A percentile compares a stretch with the other conserved stretches of the same genome.
Evolutionary conservation across 805 yeast genomes (phyloP).

Genomic region (Ogataea haglerorum): DNA sequence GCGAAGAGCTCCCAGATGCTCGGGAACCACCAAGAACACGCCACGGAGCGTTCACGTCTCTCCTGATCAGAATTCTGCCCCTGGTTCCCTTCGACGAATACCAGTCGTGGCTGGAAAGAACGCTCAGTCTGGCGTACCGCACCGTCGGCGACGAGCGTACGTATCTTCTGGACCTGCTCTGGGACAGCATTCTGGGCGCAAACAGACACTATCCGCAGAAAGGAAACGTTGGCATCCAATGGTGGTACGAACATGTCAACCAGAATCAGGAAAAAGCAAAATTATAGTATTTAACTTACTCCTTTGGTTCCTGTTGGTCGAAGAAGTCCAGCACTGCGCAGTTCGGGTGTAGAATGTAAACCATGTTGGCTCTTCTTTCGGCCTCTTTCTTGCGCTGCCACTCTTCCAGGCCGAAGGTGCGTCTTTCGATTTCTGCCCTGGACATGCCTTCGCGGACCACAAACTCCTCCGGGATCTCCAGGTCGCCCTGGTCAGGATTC

Average conservation of each 20-base stretch:
- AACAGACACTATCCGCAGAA: conserved; percentile 58
- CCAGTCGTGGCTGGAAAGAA: conserved; percentile 44
- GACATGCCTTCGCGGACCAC: conserved; percentile 21
- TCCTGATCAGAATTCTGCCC: conserved; percentile 51
- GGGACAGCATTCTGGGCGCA: conserved; percentile 47
- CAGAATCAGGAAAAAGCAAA: conserved; percentile 12
- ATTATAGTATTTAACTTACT: conserved; percentile 7
- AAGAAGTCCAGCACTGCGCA: conserved; percentile 72
- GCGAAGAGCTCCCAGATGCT: conserved; percentile 12
- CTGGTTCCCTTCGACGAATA: conserved; percentile 44
- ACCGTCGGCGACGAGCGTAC: conserved; percentile 32
- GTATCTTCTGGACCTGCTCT: conserved; percentile 40
- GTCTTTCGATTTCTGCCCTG: conserved; percentile 24
- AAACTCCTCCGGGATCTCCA: conserved; percentile 32
- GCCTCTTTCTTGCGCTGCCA: conserved; percentile 23
- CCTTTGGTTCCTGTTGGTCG: conserved; percentile 32
- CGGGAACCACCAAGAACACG: conserved; percentile 24
- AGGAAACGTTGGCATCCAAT: conserved; percentile 49
- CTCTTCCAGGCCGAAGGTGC: conserved; percentile 23
- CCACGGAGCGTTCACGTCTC: conserved; percentile 46
- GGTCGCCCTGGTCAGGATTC: conserved; percentile 37
- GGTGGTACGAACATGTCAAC: conserved; percentile 56
- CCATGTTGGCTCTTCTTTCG: conserved; percentile 31
- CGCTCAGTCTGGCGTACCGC: conserved; percentile 36
- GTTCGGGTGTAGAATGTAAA: conserved; percentile 72